A percentile compares a stretch with the other conserved stretches of the same genome.
Evolutionary conservation across 2,329 filamentous ascomycete genomes (phyloP).

Genomic region (Epichloe scottii): DNA sequence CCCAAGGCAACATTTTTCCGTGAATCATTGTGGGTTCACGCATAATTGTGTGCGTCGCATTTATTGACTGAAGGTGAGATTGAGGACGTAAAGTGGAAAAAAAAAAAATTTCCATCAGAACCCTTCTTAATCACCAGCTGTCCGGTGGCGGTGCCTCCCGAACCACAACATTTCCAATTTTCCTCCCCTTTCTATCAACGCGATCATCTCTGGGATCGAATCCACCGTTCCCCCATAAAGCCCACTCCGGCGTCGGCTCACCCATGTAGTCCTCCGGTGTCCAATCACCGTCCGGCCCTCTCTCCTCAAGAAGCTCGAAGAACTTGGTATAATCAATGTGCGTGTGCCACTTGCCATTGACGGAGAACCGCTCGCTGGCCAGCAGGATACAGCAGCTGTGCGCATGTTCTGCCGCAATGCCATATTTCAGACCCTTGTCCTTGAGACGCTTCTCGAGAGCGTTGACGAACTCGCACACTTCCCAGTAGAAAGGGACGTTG

Average conservation of each 20-base stretch:
- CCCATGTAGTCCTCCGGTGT: slow-evolving; percentile 85
- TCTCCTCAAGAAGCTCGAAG: slow-evolving; percentile 69
- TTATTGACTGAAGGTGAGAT: too few species aligned
- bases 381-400: slow-evolving; percentile 89
- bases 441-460: slow-evolving; percentile 59
- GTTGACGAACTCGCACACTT: slow-evolving; percentile 71
- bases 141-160: slow-evolving; percentile 17
- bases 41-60: background rate
- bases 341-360: slow-evolving; percentile 76
- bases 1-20: slow-evolving; percentile 13
- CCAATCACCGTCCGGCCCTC: slow-evolving; percentile 55
- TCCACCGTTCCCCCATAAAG: slow-evolving; percentile 84
- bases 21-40: slow-evolving; percentile 16
- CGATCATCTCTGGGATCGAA: slow-evolving; percentile 85
- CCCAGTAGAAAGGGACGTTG: slow-evolving; percentile 92
- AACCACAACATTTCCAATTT: slow-evolving; percentile 33
- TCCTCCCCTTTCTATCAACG: slow-evolving; percentile 75
- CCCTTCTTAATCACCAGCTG: slow-evolving; percentile 1
- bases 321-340: slow-evolving; percentile 83
- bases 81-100: background rate
- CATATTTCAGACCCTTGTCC: slow-evolving; percentile 64
- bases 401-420: slow-evolving; percentile 87
- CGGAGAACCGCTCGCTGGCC: slow-evolving; percentile 67
- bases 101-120: too few species aligned
- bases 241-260: slow-evolving; percentile 79